These are phyloP conservation scores for Phytophthora aleatoria DNA, from an alignment of 352 stramenopile genomes.

Conservation along the genomic window DNA sequence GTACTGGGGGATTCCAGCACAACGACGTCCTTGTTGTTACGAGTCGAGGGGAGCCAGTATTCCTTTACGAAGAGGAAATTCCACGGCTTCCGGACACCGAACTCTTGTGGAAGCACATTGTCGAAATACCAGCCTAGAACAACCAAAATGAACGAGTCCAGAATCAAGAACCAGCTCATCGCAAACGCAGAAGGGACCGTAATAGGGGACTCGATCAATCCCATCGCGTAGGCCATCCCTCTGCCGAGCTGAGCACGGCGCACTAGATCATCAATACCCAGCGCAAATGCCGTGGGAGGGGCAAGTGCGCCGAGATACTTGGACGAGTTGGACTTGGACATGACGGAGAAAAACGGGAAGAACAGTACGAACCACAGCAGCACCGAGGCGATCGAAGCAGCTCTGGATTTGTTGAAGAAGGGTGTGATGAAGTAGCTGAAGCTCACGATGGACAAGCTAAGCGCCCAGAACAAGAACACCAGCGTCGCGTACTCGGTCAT, in stretches of 20 bases:
- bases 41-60: slow-evolving; percentile 25
- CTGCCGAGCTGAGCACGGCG: slow-evolving; percentile 63
- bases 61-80: slow-evolving; percentile 87
- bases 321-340: slow-evolving; percentile 45
- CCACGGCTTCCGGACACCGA: slow-evolving; percentile 88
- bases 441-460: slow-evolving; percentile 63
- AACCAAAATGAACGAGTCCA: slow-evolving; percentile 89
- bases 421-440: slow-evolving; percentile 75
- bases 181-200: slow-evolving; percentile 45
- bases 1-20: slow-evolving; percentile 30
- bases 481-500: slow-evolving; percentile 63
- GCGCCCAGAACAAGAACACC: slow-evolving; percentile 68
- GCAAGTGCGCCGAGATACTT: slow-evolving; percentile 67
- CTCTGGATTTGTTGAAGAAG: slow-evolving; percentile 76
- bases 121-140: slow-evolving; percentile 93
- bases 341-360: slow-evolving; percentile 80
- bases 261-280: slow-evolving; percentile 70
- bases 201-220: slow-evolving; percentile 38
- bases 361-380: slow-evolving; percentile 75
- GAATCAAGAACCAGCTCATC: slow-evolving; percentile 72
- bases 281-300: slow-evolving; percentile 69
- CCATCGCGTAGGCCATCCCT: slow-evolving; percentile 63
- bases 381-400: slow-evolving; percentile 65
- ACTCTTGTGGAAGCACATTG: slow-evolving; percentile 92
- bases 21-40: slow-evolving; percentile 26